Percentiles rank a stretch among this genome's conserved stretches.
phyloP scores from a whole-genome alignment of 2,329 filamentous ascomycete genomes.

The Amesomyces nigricolor region DNA sequence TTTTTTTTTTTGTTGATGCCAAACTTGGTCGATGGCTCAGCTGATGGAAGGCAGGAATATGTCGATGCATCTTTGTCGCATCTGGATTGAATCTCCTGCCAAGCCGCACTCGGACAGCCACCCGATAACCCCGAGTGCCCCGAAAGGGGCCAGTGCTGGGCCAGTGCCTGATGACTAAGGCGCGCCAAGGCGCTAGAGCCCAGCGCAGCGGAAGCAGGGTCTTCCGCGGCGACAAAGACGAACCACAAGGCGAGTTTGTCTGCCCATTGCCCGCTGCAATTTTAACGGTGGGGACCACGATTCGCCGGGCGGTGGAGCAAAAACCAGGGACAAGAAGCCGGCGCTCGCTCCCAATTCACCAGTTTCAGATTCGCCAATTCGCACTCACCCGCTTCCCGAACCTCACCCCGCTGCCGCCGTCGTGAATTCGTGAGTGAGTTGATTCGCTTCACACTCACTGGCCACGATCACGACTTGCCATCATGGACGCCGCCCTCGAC shows the following conservation, averaged over 20 bases:
- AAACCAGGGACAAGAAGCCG: neutral
- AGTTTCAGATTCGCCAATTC: too few species aligned
- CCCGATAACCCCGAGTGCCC: neutral
- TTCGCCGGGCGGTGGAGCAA: slow-evolving; percentile 6
- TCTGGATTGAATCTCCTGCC: too few species aligned
- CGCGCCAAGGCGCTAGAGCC: neutral
- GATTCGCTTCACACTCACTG: neutral
- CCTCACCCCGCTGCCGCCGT: too few species aligned
- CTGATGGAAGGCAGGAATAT: too few species aligned
- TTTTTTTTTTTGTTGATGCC: too few species aligned
- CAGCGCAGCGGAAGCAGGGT: slow-evolving; percentile 1
- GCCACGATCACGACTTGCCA: neutral
- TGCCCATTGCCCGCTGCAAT: slow-evolving; percentile 8
- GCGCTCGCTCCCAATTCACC: too few species aligned
- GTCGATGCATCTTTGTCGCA: too few species aligned
- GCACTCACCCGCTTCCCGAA: too few species aligned
- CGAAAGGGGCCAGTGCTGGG: neutral
- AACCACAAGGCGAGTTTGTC: slow-evolving; percentile 2
- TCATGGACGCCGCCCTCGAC: slow-evolving; percentile 39
- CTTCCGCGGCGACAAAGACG: slow-evolving; percentile 6
- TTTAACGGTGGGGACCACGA: slow-evolving; percentile 7
- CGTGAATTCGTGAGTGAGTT: neutral
- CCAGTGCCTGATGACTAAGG: neutral
- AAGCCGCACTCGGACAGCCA: too few species aligned
- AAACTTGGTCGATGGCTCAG: too few species aligned